These are phyloP conservation scores for Globisporangium megalacanthum DNA, from an alignment of 352 stramenopile species.

Conservation along the genomic window DNA sequence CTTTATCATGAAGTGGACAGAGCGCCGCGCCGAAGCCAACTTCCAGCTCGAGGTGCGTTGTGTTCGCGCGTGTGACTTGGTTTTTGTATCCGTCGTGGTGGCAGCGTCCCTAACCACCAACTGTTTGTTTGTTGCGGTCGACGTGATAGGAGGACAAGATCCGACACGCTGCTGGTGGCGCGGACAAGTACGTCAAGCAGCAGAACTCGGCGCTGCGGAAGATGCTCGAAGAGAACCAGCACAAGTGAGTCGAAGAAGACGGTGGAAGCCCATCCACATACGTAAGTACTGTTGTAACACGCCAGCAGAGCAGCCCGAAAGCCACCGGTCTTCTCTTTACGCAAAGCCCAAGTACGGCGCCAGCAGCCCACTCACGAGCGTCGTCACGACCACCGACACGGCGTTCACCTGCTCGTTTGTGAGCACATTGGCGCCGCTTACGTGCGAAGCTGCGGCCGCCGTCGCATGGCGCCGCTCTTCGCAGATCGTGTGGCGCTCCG, in stretches of 20 bases:
- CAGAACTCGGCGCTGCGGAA: slow-evolving; percentile 67
- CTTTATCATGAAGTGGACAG: slow-evolving; percentile 91
- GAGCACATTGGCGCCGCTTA: slow-evolving; percentile 39
- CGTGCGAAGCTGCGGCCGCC: slow-evolving; percentile 1
- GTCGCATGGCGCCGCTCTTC: slow-evolving; percentile 13
- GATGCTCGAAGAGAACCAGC: slow-evolving; percentile 31
- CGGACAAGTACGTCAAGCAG: slow-evolving; percentile 42
- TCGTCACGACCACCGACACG: slow-evolving; percentile 58
- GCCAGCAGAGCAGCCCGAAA: slow-evolving; percentile 49
- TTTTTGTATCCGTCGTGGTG: neutral
- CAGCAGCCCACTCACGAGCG: slow-evolving; percentile 33
- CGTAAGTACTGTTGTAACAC: slow-evolving; percentile 14
- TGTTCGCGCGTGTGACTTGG: neutral
- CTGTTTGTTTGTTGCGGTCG: neutral
- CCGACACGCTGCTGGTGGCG: slow-evolving; percentile 40
- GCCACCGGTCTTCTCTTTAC: slow-evolving; percentile 15
- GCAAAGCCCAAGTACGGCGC: slow-evolving; percentile 17
- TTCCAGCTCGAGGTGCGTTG: slow-evolving; percentile 56
- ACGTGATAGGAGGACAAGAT: slow-evolving; percentile 54
- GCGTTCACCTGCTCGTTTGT: slow-evolving; percentile 77
- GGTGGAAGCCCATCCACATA: neutral
- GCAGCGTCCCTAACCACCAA: neutral
- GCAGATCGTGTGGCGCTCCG: slow-evolving; percentile 49
- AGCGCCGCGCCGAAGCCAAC: slow-evolving; percentile 64
- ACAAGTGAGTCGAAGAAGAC: slow-evolving; percentile 7